Evolutionary conservation across 495 filamentous ascomycete genomes (phyloP).

Genomic region (Neohortaea acidophila): DNA sequence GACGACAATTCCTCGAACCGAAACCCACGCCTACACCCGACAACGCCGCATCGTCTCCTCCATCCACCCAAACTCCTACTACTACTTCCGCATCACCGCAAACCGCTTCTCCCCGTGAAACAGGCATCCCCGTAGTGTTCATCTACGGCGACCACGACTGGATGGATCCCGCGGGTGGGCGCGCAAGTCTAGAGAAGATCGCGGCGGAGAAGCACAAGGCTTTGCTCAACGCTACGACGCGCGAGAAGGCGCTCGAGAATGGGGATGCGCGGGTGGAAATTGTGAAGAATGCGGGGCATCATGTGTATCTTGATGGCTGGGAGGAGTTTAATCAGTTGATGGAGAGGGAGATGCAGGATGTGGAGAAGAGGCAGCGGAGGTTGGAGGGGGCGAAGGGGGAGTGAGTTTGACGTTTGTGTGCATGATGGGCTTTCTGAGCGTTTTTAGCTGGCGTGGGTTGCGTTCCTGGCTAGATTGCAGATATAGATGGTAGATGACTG

Average conservation of each 20-base stretch:
- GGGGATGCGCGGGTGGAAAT: slow-evolving; percentile 71
- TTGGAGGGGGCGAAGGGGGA: background rate
- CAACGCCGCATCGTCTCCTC: background rate
- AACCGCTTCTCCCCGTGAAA: slow-evolving; percentile 35
- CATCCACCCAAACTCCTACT: no score
- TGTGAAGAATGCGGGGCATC: slow-evolving; percentile 73
- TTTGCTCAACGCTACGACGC: slow-evolving; percentile 42
- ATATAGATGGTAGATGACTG: no score
- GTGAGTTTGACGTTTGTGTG: no score
- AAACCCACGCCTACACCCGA: slow-evolving; percentile 20
- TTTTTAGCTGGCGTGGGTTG: no score
- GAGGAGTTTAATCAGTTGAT: slow-evolving; percentile 78
- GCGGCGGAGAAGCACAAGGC: slow-evolving; percentile 46
- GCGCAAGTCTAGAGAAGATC: slow-evolving; percentile 65
- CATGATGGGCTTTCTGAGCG: no score
- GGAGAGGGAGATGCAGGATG: slow-evolving; percentile 64
- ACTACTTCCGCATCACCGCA: background rate
- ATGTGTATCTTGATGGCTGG: slow-evolving; percentile 81
- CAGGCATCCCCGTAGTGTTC: slow-evolving; percentile 68
- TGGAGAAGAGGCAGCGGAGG: slow-evolving; percentile 24
- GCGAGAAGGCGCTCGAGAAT: slow-evolving; percentile 56
- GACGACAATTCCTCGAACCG: slow-evolving; percentile 33
- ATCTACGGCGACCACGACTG: slow-evolving; percentile 97
- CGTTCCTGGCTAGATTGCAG: no score
- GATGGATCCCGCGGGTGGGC: slow-evolving; percentile 89